Base-by-base conservation (phyloP, 2,329 filamentous ascomycete genomes). In the Hymenoscyphus fructigenus region DNA sequence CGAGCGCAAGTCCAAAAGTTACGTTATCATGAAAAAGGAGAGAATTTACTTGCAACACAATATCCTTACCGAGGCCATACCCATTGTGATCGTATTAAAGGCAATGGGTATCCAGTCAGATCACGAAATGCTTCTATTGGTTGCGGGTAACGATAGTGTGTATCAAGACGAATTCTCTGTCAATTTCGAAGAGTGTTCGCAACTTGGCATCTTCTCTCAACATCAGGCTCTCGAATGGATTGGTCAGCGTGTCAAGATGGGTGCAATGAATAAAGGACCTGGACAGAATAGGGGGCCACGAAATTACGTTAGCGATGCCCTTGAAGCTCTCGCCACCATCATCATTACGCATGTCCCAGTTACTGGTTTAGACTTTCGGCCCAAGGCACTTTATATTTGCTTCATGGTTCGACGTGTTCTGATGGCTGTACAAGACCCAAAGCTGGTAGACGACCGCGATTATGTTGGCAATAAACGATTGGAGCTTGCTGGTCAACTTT, bases 391-490 rank as follows among this genome's bases (percentile, higher is more conserved):
- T 9, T 99, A 98, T 74, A 88, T 99, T 63, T 94, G 94, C 58
- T 92, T 97, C 81, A 99, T 99, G 95, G 92, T 93, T 32, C 90
- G 95, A n/a, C 87, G 93, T 77, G 93, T 98, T 3, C 80, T 99
- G 59, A 97, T 98, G 91, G 93, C 93, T 1, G 90, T 93, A 74
- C 91, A 95, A 66, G 92, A 99, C 74, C 86, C 91, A 1, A 92
- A 90, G 64, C 82, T 98, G 61, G 92, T 99, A 1, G 95, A 99
- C 72, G 95, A 99, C 76, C 87, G 95, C 75, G 96, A 99, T 79
- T 99, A 98, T 74, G 93, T 99, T 34, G 95, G 95, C 70, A 99
- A 99, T 80, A 99, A 99, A 79, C 88, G 95, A 66, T 82, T 99
- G 55, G 95, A 99, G 77, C 78, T 99, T 78, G 96, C 96, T 62